A percentile compares a stretch with the other conserved stretches of the same genome.
These are phyloP conservation scores for Lanzia echinophila DNA, from an alignment of 2,329 filamentous ascomycete species.

Conservation along the genomic window DNA sequence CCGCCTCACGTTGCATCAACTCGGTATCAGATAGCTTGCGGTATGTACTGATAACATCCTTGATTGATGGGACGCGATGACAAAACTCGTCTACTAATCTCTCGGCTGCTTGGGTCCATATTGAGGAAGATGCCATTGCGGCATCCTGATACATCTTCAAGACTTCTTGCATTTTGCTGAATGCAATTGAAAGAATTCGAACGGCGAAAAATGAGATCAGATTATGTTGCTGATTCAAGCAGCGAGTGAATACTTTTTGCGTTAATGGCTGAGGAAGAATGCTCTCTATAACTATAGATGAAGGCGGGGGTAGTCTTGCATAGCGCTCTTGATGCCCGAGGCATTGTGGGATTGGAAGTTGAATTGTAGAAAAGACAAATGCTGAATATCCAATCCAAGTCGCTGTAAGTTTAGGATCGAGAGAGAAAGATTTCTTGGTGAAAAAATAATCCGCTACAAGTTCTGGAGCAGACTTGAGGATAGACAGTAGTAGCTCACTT, in stretches of 20 bases:
- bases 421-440: constrained; percentile 70
- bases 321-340: constrained; percentile 63
- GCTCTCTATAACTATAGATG: constrained; percentile 73
- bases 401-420: constrained; percentile 85
- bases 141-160: constrained; percentile 37
- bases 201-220: constrained; percentile 80
- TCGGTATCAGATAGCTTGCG: constrained; percentile 62
- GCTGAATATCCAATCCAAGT: constrained; percentile 94
- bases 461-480: constrained; percentile 78
- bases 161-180: constrained; percentile 63
- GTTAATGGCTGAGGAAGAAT: constrained; percentile 77
- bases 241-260: constrained; percentile 71
- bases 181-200: constrained; percentile 68
- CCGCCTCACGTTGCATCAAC: constrained; percentile 67
- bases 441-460: constrained; percentile 83
- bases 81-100: constrained; percentile 69
- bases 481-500: constrained; percentile 70
- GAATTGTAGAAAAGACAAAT: constrained; percentile 76
- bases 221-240: constrained; percentile 71
- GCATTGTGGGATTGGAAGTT: constrained; percentile 62
- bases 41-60: constrained; percentile 70
- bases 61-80: constrained; percentile 71
- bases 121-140: constrained; percentile 30
- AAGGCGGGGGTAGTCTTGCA: constrained; percentile 66
- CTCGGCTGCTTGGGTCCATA: constrained; percentile 65